Evolutionary conservation across 805 yeast genomes (phyloP).

Genomic region (Wickerhamiella kazuoi): DNA sequence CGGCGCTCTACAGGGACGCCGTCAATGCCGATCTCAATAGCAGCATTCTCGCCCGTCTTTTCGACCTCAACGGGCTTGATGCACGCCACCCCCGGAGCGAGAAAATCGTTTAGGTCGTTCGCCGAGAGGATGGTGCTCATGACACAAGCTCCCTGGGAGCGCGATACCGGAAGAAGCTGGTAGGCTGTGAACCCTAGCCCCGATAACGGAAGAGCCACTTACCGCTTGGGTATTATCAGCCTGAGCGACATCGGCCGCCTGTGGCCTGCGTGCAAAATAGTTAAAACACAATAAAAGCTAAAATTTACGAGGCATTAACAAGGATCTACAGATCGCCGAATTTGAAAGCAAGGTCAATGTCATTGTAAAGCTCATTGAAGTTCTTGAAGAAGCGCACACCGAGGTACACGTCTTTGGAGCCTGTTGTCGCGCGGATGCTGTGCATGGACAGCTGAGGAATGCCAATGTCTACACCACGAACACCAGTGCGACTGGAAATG

Average conservation of each 20-base stretch:
- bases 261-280: too few relatives aligned
- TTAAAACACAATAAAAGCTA: too few relatives aligned
- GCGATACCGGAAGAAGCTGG: too few relatives aligned
- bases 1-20: slow-evolving; percentile 57
- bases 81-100: slow-evolving; percentile 87
- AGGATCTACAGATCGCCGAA: not conserved
- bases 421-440: slow-evolving; percentile 65
- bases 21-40: slow-evolving; percentile 39
- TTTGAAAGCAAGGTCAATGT: slow-evolving; percentile 23
- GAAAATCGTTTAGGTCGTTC: slow-evolving; percentile 89
- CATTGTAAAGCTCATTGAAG: slow-evolving; percentile 52
- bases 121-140: slow-evolving; percentile 85
- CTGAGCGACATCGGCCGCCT: too few relatives aligned
- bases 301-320: too few relatives aligned
- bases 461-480: slow-evolving; percentile 55
- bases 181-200: too few relatives aligned
- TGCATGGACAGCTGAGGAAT: slow-evolving; percentile 78
- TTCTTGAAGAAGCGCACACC: slow-evolving; percentile 57
- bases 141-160: too few relatives aligned
- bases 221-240: too few relatives aligned
- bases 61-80: slow-evolving; percentile 58
- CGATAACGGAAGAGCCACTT: too few relatives aligned
- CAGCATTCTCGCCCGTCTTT: slow-evolving; percentile 23
- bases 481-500: slow-evolving; percentile 23
- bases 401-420: slow-evolving; percentile 58